These are phyloP conservation scores for Phytophthora sansomeana DNA, from an alignment of 352 stramenopile species.

Conservation along the genomic window DNA sequence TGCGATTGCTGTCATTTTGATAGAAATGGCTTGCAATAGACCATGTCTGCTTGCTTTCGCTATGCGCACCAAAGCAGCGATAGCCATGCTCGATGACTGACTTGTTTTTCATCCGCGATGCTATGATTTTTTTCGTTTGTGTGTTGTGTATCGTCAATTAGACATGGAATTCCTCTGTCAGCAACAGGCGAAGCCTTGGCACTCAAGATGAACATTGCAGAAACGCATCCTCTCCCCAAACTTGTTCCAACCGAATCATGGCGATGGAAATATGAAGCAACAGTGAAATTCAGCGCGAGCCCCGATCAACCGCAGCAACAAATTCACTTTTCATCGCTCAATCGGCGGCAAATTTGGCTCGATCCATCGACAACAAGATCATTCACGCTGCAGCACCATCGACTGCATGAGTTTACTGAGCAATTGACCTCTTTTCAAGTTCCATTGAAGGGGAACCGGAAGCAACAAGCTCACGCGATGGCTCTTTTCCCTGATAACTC, in stretches of 20 bases:
- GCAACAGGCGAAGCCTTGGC: slow-evolving; percentile 37
- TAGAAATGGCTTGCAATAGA: slow-evolving; percentile 39
- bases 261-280: slow-evolving; percentile 28
- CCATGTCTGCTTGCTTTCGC: neutral
- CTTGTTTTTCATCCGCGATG: slow-evolving; percentile 11
- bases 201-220: slow-evolving; percentile 55
- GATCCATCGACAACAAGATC: slow-evolving; percentile 67
- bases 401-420: slow-evolving; percentile 66
- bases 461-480: slow-evolving; percentile 65
- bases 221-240: slow-evolving; percentile 46
- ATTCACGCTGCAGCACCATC: slow-evolving; percentile 65
- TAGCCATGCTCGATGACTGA: slow-evolving; percentile 1
- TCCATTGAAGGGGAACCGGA: slow-evolving; percentile 61
- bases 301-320: slow-evolving; percentile 12
- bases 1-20: slow-evolving; percentile 6
- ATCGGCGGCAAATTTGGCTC: slow-evolving; percentile 63
- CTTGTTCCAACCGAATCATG: slow-evolving; percentile 45
- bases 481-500: slow-evolving; percentile 65
- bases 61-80: neutral
- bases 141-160: slow-evolving; percentile 21
- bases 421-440: slow-evolving; percentile 73
- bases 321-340: slow-evolving; percentile 46
- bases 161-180: slow-evolving; percentile 71
- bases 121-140: slow-evolving; percentile 11
- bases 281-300: slow-evolving; percentile 7